Evolutionary conservation across 257 asterid genomes (phyloP), one percentile per base, ranked within the genome.

Genomic region (Ehretia macrophylla): DNA sequence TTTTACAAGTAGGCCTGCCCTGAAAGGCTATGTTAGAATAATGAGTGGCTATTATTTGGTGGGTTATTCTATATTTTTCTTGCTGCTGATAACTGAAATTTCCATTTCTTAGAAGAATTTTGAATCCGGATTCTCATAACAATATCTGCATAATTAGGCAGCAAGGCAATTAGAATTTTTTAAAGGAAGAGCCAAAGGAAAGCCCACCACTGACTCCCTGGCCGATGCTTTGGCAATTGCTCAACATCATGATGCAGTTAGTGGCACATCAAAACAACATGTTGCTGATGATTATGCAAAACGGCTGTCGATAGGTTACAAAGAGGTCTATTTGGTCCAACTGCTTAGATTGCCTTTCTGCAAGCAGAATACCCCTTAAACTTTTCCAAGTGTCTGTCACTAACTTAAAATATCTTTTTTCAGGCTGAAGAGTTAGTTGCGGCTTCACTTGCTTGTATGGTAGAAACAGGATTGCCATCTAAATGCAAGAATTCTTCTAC

Each of bases 231-330:
- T 93, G 75, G 99, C 84, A 35, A 77, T 88, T 63, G 95, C 86
- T 63, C 99, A 92, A 71, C 99, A 92, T 79, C 99, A 92, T 61
- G 99, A 92, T 80, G 99, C 94, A 17, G 97, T 88, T 68, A 63
- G 85, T 59, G 99, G 99, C 68, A 93, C 99, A 5, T 87, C 79
- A 72, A 66, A 93, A 78, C 99, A 93, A 63, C 99, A 93, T 58
- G 97, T 93, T 8, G 96, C 99, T 62, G 39, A 83, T 77, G 99
- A 89, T 83, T 93, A 93, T 65, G 86, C 97, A n/a, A 89, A 82
- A 74, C 85, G 99, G 56, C 89, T 89, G 62, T 74, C 86, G 10
- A 89, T 93, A 42, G 97, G 99, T 68, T 87, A 93, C 71, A 80
- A 83, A 75, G 86, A 93, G 90, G 99, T 89, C 56, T 59, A 39